Percentiles rank a stretch among this genome's conserved stretches.
Conservation (phyloP, 2,329 filamentous ascomycete species). For the Incumbomyces delicatus region DNA sequence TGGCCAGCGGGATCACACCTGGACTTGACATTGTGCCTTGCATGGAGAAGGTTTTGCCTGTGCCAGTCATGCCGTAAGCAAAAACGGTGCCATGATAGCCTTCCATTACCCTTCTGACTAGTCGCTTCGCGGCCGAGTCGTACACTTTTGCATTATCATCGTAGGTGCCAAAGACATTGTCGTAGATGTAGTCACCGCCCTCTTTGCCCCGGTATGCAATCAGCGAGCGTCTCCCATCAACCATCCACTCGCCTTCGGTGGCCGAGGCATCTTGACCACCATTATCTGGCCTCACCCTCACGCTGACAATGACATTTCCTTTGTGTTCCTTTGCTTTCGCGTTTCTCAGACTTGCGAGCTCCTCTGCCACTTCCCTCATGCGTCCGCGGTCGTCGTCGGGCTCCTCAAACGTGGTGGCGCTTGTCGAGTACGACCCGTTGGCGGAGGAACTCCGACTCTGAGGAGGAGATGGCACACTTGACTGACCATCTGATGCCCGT, state of each 20-base stretch:
- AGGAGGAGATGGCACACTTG: conserved; percentile 70
- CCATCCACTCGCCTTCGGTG: conserved; percentile 77
- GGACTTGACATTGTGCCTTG: conserved; percentile 92
- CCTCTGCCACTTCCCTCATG: conserved; percentile 24
- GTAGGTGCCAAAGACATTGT: conserved; percentile 91
- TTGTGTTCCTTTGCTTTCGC: conserved; percentile 55
- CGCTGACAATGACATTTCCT: conserved; percentile 92
- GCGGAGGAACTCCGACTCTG: conserved; percentile 88
- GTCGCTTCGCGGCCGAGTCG: conserved; percentile 82
- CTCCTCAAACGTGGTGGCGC: conserved; percentile 80
- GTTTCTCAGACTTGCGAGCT: conserved; percentile 23
- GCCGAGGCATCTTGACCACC: conserved; percentile 52
- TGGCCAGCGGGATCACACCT: conserved; percentile 91
- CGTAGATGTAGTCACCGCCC: conserved; percentile 85
- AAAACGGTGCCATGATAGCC: conserved; percentile 98
- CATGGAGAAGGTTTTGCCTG: conserved; percentile 99
- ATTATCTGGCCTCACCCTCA: conserved; percentile 79
- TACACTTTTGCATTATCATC: conserved; percentile 95
- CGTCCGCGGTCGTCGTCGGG: conserved; percentile 45
- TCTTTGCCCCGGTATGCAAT: conserved; percentile 81
- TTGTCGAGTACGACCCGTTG: conserved; percentile 85
- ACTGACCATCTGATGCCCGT: conserved; percentile 63
- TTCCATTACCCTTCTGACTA: conserved; percentile 96
- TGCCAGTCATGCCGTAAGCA: conserved; percentile 97
- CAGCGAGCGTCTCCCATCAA: conserved; percentile 72